A percentile compares a stretch with the other conserved stretches of the same genome.
Evolutionary conservation across 768 basidiomycete genomes (phyloP).

Genomic region (Pilatotrama ljubarskyi): DNA sequence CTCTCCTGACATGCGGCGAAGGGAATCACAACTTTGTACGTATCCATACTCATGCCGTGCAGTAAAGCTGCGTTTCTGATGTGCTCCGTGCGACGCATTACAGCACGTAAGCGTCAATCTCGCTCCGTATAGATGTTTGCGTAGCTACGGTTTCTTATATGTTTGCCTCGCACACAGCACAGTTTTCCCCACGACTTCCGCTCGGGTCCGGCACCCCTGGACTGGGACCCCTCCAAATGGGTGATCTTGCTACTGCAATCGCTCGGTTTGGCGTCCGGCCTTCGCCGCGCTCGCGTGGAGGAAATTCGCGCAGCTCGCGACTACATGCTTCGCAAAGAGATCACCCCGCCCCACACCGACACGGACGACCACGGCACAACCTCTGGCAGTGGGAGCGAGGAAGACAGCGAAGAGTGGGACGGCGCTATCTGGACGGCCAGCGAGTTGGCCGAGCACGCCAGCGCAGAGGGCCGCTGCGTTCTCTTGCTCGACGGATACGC

Average conservation of each 20-base stretch:
- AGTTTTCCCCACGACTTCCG: slow-evolving; percentile 80
- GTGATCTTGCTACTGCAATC: slow-evolving; percentile 55
- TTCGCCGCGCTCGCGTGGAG: slow-evolving; percentile 49
- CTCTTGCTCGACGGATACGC: slow-evolving; percentile 60
- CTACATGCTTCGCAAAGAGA: slow-evolving; percentile 49
- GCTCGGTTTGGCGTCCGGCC: slow-evolving; percentile 46
- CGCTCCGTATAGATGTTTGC: neutral
- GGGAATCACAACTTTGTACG: slow-evolving; percentile 78
- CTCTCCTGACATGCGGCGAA: slow-evolving; percentile 72
- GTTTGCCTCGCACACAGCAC: slow-evolving; percentile 44
- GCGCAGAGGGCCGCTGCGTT: slow-evolving; percentile 40
- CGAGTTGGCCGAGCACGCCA: slow-evolving; percentile 40
- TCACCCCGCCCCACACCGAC: neutral
- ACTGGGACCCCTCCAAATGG: slow-evolving; percentile 87
- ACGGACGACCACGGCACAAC: slow-evolving; percentile 12
- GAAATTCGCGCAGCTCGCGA: slow-evolving; percentile 50
- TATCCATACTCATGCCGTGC: slow-evolving; percentile 29
- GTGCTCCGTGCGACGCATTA: neutral
- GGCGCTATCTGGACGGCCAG: slow-evolving; percentile 44
- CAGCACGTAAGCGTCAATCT: slow-evolving; percentile 44
- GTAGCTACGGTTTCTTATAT: neutral
- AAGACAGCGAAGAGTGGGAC: slow-evolving; percentile 31
- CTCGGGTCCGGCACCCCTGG: slow-evolving; percentile 56
- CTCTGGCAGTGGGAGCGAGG: slow-evolving; percentile 9
- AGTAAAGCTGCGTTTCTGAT: neutral